phyloP scores from a whole-genome alignment of 139 green algal species.

The Chlamydomonas incerta region DNA sequence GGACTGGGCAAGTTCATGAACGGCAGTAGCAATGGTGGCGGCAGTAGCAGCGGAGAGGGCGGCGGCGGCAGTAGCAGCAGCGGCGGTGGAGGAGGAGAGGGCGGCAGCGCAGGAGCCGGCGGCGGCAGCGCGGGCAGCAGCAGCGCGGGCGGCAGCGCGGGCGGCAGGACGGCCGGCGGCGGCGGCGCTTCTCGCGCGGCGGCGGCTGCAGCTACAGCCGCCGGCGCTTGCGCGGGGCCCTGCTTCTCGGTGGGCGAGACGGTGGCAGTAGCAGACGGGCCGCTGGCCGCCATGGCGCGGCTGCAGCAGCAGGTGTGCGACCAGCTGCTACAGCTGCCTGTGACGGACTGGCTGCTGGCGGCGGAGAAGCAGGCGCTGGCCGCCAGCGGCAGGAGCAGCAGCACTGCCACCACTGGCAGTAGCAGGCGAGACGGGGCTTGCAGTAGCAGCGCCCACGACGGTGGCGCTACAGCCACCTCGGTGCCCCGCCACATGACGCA shows the following conservation, averaged over 20 bases:
- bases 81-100: not conserved
- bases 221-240: not conserved
- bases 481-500: conserved; percentile 10
- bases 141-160: conserved; percentile 1
- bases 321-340: conserved; percentile 3
- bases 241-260: not conserved
- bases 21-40: no score
- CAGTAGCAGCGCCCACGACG: not conserved
- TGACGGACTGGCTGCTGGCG: conserved; percentile 26
- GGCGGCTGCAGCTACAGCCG: not conserved
- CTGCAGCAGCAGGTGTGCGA: conserved; percentile 18
- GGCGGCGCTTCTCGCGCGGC: no score
- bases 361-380: not conserved
- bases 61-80: not conserved
- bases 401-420: no score
- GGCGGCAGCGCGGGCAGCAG: conserved; percentile 28
- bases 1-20: conserved; percentile 42
- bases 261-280: not conserved
- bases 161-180: no score
- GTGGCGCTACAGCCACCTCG: not conserved
- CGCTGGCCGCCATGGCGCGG: not conserved
- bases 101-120: not conserved
- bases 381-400: not conserved
- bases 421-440: no score
- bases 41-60: not conserved